Conservation (phyloP, 2,329 filamentous ascomycete genomes). For the Alternaria sp. region DNA sequence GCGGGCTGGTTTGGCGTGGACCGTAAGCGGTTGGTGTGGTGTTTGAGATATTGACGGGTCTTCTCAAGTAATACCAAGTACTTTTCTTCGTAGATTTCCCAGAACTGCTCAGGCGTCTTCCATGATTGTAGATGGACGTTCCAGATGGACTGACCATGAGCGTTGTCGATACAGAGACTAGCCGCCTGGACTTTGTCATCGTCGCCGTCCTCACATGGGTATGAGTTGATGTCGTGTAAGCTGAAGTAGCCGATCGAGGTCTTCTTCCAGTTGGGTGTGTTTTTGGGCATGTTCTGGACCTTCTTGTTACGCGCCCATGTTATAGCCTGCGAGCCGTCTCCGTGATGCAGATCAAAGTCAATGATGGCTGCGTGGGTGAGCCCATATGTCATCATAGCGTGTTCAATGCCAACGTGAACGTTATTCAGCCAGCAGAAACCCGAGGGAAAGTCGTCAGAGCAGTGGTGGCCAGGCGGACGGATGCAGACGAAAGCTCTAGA, state of each 20-base stretch:
- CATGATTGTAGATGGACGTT: slow-evolving; percentile 93
- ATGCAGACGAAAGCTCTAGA: slow-evolving; percentile 89
- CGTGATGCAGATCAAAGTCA: slow-evolving; percentile 52
- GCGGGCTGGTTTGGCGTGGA: slow-evolving; percentile 62
- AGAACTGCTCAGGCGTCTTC: slow-evolving; percentile 84
- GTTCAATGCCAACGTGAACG: slow-evolving; percentile 93
- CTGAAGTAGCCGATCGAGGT: slow-evolving; percentile 94
- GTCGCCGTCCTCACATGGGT: slow-evolving; percentile 94
- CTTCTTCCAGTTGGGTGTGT: slow-evolving; percentile 78
- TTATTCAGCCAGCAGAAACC: slow-evolving; percentile 99
- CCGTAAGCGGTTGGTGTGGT: slow-evolving; percentile 71
- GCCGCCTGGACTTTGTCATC: slow-evolving; percentile 92
- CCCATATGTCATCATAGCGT: slow-evolving; percentile 81
- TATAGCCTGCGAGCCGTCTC: slow-evolving; percentile 85
- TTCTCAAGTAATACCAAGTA: slow-evolving; percentile 83
- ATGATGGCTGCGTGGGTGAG: slow-evolving; percentile 85
- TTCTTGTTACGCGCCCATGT: slow-evolving; percentile 88
- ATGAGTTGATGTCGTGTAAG: slow-evolving; percentile 97
- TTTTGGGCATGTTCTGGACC: slow-evolving; percentile 68
- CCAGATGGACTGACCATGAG: slow-evolving; percentile 93
- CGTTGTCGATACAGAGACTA: slow-evolving; percentile 91
- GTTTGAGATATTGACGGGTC: slow-evolving; percentile 75
- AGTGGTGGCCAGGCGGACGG: slow-evolving; percentile 93
- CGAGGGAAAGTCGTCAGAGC: slow-evolving; percentile 85
- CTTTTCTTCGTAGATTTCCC: slow-evolving; percentile 80